Base-by-base conservation (phyloP, 805 yeast species). In the Priceomyces melissophilus region DNA sequence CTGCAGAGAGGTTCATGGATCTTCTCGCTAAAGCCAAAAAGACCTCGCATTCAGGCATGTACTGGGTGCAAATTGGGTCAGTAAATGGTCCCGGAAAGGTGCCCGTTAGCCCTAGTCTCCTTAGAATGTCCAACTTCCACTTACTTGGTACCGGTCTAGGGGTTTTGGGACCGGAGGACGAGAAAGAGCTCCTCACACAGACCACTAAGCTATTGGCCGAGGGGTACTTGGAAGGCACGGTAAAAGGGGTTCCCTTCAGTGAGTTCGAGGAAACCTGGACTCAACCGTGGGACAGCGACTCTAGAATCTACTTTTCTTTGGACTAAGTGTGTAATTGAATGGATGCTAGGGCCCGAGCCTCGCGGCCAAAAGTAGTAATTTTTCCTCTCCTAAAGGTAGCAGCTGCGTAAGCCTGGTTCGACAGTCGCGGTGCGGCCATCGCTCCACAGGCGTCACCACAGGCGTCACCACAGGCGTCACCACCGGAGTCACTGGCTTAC, bases 101-200 rank as follows among this genome's bases (percentile, higher is more conserved):
- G 14, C 11, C 14, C 3, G 12, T 37, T 10, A 8, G 9, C 3
- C 29, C 39, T 5, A 11, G 16, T 6, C 10, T 17, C 20, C 29
- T 37, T 2, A 30, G 39, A 37, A 37, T 26, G 12, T 9, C 29
- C 10, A 37, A 37, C 23, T 30, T 37, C 11, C 16, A 4, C 11
- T 20, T 37, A 6, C 14, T 30, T 16, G 39, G 39, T 3, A 37
- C 34, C 12, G 39, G 39, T 13, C 34, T 37, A 10, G 39, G 39
- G 15, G 34, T 33, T n/a, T 37, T 37, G 14, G 29, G 11, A 12
- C n/a, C n/a, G 11, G 31, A n/a, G 5, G 33, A 29, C 2, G 23
- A 15, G 27, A 11, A n/a, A n/a, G 28, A 30, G 4, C 11, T 29
- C n/a, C 16, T 37, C 10, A 28, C 5, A 3, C 16, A 29, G 15